Base-by-base conservation (phyloP, 1,139 yeast genomes). In the Kluyveromyces sp. region DNA sequence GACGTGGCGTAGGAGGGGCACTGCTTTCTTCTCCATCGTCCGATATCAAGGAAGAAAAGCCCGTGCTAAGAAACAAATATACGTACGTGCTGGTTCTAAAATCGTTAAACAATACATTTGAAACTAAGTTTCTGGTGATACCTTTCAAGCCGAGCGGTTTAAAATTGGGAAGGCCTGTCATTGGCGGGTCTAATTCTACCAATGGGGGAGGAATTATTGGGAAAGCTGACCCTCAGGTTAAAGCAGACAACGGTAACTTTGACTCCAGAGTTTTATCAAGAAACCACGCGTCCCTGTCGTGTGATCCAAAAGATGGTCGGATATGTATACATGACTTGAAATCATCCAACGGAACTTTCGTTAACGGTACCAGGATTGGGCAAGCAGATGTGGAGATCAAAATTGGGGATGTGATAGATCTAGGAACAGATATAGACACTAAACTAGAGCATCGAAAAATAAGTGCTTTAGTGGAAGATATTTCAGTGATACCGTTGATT, bases 251-350 rank as follows among this genome's bases (percentile, higher is more conserved):
- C 61, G 98, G 98, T 0, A 89, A 77, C 62, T 92, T 92, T 59
- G 98, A 92, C 61, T 87, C 96, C 7, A 71, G 98, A 33, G 98
- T 94, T 12, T 73, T 92, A 42, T 83, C 95, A 37, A 71, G 99
- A 52, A 92, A 85, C 57, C 99, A 92, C 65, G 99, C 99, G 0
- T 92, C 86, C 54, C 68, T 92, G 49, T 86, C 78, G 70, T 80
- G 88, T 34, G 89, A 83, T 54, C 69, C 78, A n/a, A 67, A 67
- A 22, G 69, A 70, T 4, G 89, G 94, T 11, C 74, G 74, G 47
- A 73, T 92, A 30, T 86, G 76, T 75, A 74, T 92, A 34, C 78
- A 82, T 54, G 99, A 92, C 65, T 73, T 88, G 54, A 87, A 88
- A 43, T 83, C 95, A 7, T 85, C 96, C 17, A 92, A 92, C 64